A percentile compares a stretch with the other conserved stretches of the same genome.
Conservation (phyloP, 1,284 basidiomycete genomes). For the Cryptococcus depauperatus region DNA sequence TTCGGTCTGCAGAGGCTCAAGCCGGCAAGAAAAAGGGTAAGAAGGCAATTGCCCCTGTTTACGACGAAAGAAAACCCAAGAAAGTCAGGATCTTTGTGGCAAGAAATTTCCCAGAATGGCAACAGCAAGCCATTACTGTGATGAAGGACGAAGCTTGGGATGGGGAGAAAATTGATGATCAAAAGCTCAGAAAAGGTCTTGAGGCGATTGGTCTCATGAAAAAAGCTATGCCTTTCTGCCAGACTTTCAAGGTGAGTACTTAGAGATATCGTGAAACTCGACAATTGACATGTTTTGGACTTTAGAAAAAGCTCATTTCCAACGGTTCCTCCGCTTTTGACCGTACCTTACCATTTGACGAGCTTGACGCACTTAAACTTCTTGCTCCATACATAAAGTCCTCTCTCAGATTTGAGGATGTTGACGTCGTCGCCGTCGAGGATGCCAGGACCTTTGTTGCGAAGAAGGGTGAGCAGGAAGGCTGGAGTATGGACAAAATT, state of each 20-base stretch:
- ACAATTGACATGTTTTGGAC: not conserved
- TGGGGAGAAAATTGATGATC: conserved; percentile 68
- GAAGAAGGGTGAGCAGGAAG: conserved; percentile 30
- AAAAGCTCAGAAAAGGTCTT: conserved; percentile 63
- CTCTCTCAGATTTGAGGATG: conserved; percentile 66
- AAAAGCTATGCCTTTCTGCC: conserved; percentile 89
- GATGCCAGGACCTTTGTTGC: conserved; percentile 49
- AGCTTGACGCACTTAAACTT: conserved; percentile 65
- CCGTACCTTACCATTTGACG: conserved; percentile 79
- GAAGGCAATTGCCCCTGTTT: conserved; percentile 47
- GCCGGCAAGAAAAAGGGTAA: conserved; percentile 59
- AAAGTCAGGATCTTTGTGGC: conserved; percentile 83
- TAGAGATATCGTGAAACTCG: not conserved
- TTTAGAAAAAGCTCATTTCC: conserved; percentile 70
- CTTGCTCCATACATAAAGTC: conserved; percentile 76
- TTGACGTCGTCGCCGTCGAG: conserved; percentile 62
- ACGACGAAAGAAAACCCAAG: conserved; percentile 76
- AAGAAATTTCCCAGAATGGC: conserved; percentile 87
- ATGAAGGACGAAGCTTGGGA: conserved; percentile 62
- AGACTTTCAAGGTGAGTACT: conserved; percentile 68
- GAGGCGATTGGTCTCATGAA: conserved; percentile 76
- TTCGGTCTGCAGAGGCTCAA: conserved; percentile 78
- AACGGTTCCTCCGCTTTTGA: conserved; percentile 74
- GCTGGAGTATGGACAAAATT: conserved; percentile 48
- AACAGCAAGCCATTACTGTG: conserved; percentile 69